Evolutionary conservation across 108 stramenopile species (phyloP).

Genomic region (Pseudonitzschia delicatissima): DNA sequence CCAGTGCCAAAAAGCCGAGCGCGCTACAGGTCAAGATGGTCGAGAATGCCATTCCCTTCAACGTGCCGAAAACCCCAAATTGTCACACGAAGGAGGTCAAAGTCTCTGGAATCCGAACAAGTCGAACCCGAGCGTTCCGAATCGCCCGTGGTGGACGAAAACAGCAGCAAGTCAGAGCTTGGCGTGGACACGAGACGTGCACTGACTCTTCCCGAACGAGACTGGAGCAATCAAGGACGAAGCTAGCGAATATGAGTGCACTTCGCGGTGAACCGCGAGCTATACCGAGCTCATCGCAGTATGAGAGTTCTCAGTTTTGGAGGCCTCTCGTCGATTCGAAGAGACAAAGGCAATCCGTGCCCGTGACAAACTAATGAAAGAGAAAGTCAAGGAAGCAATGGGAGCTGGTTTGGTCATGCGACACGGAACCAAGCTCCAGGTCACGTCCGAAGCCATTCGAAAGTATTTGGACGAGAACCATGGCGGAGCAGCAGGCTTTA

Average conservation of each 20-base stretch:
- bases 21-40: not conserved
- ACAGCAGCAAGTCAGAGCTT: not conserved
- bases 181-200: conserved; percentile 17
- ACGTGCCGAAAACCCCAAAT: conserved; percentile 8
- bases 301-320: conserved; percentile 73
- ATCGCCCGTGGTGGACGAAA: not conserved
- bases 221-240: conserved; percentile 25
- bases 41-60: not conserved
- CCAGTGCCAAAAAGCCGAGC: not conserved
- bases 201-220: conserved; percentile 11
- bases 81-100: conserved; percentile 26
- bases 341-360: conserved; percentile 64
- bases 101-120: conserved; percentile 48
- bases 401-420: conserved; percentile 75
- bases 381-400: conserved; percentile 33
- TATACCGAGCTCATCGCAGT: conserved; percentile 75
- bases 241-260: conserved; percentile 43
- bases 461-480: conserved; percentile 45
- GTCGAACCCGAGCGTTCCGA: not conserved
- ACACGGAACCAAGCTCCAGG: conserved; percentile 57
- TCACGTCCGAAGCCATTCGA: conserved; percentile 61
- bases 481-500: conserved; percentile 43
- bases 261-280: conserved; percentile 61
- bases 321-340: conserved; percentile 77
- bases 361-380: conserved; percentile 46